phyloP scores from a whole-genome alignment of 1,284 basidiomycete genomes.

The Bjerkandera adusta region DNA sequence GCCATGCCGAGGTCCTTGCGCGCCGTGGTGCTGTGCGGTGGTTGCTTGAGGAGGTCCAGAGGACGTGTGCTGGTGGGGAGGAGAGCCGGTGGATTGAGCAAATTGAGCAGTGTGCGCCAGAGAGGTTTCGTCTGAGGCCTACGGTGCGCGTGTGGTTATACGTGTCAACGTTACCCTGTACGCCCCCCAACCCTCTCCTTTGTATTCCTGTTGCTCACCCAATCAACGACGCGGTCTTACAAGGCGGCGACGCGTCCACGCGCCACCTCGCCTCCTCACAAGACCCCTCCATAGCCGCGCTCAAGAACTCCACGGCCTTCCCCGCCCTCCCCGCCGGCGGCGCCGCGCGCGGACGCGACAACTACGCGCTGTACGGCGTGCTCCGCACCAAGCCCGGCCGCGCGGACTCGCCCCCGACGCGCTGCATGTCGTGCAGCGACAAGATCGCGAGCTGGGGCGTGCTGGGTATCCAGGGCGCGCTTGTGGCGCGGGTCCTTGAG shows the following conservation, averaged over 20 bases:
- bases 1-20: slow-evolving; percentile 89
- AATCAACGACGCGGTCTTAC: background rate
- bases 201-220: slow-evolving; percentile 7
- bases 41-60: slow-evolving; percentile 73
- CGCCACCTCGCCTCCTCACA: slow-evolving; percentile 72
- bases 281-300: slow-evolving; percentile 62
- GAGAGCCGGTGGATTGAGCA: slow-evolving; percentile 44
- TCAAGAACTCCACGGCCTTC: slow-evolving; percentile 52
- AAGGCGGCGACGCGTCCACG: slow-evolving; percentile 91
- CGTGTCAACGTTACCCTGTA: slow-evolving; percentile 89
- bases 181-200: slow-evolving; percentile 23
- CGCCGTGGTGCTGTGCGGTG: slow-evolving; percentile 79
- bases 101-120: slow-evolving; percentile 26
- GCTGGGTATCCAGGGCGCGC: slow-evolving; percentile 82
- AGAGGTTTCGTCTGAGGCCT: slow-evolving; percentile 48
- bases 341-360: slow-evolving; percentile 73
- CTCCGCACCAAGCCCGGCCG: slow-evolving; percentile 90
- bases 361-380: slow-evolving; percentile 71
- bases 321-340: slow-evolving; percentile 34
- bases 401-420: slow-evolving; percentile 77
- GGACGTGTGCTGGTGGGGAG: slow-evolving; percentile 15
- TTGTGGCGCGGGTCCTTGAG: slow-evolving; percentile 49
- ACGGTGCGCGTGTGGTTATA: slow-evolving; percentile 69
- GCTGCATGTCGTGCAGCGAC: slow-evolving; percentile 88
- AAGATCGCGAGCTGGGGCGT: slow-evolving; percentile 85